Percentiles rank a stretch among this genome's conserved stretches.
These are phyloP conservation scores for Antrodiella citrinella DNA, from an alignment of 768 basidiomycete species.

Conservation along the genomic window DNA sequence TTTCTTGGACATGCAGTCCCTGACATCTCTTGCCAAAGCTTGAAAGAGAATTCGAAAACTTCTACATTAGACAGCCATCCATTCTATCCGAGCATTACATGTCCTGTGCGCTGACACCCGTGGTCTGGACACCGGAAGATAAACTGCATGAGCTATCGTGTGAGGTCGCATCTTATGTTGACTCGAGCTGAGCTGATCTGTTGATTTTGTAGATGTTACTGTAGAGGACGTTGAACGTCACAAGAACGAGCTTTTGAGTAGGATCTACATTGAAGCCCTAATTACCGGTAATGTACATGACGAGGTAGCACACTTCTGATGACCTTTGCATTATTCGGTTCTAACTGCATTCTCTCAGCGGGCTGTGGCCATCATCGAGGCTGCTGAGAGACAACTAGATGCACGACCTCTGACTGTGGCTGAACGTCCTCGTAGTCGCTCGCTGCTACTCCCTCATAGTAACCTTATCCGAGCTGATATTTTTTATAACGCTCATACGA, in stretches of 20 bases:
- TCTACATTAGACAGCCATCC: constrained; percentile 26
- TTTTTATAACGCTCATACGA: background rate
- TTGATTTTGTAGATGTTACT: constrained; percentile 26
- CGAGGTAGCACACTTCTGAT: constrained; percentile 22
- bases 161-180: constrained; percentile 18
- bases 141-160: constrained; percentile 32
- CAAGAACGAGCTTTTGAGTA: constrained; percentile 28
- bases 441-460: constrained; percentile 35
- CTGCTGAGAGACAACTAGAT: constrained; percentile 30
- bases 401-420: constrained; percentile 27
- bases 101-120: constrained; percentile 30
- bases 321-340: background rate
- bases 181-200: background rate
- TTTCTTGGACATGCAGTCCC: background rate
- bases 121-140: constrained; percentile 33
- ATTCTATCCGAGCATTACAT: constrained; percentile 27
- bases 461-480: background rate
- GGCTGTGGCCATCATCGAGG: constrained; percentile 28
- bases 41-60: constrained; percentile 34
- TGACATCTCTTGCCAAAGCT: constrained; percentile 21
- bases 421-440: constrained; percentile 32
- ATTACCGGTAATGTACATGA: constrained; percentile 39
- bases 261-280: constrained; percentile 34
- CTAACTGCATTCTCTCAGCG: constrained; percentile 30
- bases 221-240: constrained; percentile 33